Evolutionary conservation across 2,329 filamentous ascomycete genomes (phyloP).

Genomic region (Aspergillus clavatus): DNA sequence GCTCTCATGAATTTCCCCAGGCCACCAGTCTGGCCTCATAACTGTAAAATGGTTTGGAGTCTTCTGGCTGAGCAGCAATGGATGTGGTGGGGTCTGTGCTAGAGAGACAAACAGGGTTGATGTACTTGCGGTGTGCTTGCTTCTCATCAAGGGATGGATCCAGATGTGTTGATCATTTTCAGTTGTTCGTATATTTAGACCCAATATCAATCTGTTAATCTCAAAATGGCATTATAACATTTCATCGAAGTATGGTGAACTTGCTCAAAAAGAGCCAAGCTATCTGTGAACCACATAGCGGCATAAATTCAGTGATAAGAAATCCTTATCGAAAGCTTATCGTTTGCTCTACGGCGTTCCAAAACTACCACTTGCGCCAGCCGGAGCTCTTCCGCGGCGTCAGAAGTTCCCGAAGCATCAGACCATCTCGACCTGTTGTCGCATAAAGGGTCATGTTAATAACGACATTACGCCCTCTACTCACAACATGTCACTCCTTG

Average conservation of each 20-base stretch:
- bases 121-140: not conserved
- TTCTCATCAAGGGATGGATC: not conserved
- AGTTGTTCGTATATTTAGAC: not conserved
- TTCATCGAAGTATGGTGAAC: not conserved
- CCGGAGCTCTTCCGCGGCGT: slow-evolving; percentile 9
- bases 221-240: not conserved
- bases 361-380: slow-evolving; percentile 7
- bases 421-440: not conserved
- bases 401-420: not conserved
- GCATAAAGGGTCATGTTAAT: slow-evolving; percentile 10
- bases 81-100: not conserved
- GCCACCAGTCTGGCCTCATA: slow-evolving; percentile 28
- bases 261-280: not conserved
- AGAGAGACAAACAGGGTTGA: not conserved
- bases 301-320: slow-evolving; percentile 1
- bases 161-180: not conserved
- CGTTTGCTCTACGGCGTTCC: slow-evolving; percentile 13
- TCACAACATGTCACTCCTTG: slow-evolving; percentile 27
- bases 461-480: slow-evolving; percentile 1
- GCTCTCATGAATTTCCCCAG: slow-evolving; percentile 40
- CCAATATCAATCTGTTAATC: not conserved
- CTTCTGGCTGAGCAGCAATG: slow-evolving; percentile 28
- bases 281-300: not conserved
- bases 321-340: slow-evolving; percentile 18
- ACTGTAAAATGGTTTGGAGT: slow-evolving; percentile 1